A percentile compares a stretch with the other conserved stretches of the same genome.
phyloP scores from a whole-genome alignment of 179 eudicot species.

The Actinidia chinensis region DNA sequence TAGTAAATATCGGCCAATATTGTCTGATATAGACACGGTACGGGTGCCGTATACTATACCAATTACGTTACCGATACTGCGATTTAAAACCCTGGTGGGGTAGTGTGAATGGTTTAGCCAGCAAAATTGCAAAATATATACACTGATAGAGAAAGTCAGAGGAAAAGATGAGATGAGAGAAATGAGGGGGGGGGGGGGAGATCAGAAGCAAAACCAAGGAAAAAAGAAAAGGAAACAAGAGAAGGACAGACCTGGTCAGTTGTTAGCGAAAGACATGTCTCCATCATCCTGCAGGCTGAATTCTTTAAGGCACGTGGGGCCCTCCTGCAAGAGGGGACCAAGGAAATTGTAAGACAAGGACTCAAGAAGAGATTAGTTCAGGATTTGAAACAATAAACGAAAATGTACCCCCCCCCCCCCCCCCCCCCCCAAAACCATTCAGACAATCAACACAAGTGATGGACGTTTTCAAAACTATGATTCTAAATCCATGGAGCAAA shows the following conservation, averaged over 20 bases:
- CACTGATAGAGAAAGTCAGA: no score
- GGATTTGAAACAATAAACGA: neutral
- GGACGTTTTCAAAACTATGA: neutral
- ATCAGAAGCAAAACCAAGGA: no score
- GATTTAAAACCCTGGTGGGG: no score
- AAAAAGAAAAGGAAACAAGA: constrained; percentile 5
- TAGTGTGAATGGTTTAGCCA: no score
- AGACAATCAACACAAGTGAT: neutral
- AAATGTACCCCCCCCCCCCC: neutral
- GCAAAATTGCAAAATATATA: no score
- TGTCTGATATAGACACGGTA: no score
- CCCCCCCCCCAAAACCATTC: no score
- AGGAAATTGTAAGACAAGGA: constrained; percentile 10
- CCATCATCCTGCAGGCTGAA: constrained; percentile 32
- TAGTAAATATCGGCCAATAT: no score
- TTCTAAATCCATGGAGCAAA: neutral
- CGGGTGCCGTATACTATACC: no score
- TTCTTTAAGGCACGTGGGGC: constrained; percentile 23
- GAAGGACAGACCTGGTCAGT: constrained; percentile 29
- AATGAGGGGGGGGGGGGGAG: no score
- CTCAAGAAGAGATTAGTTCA: neutral
- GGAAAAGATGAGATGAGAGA: no score
- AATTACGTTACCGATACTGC: no score
- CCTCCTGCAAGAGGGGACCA: constrained; percentile 30
- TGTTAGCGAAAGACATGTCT: constrained; percentile 31